Base-by-base conservation (phyloP, 768 basidiomycete species). In the Cubamyces lactineus region DNA sequence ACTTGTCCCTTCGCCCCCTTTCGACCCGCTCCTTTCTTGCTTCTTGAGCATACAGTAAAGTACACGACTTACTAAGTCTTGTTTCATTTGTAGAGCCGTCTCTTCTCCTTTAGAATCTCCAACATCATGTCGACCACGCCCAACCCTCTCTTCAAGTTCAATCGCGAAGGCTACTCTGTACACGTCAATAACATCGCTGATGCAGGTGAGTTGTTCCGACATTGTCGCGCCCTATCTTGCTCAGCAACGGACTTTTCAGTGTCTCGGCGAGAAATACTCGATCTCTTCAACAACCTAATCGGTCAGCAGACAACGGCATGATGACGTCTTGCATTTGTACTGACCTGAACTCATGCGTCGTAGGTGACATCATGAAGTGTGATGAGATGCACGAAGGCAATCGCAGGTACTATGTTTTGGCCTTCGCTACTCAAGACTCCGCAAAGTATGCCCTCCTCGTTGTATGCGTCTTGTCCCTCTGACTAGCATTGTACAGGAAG, bases 231-330 rank as follows among this genome's bases (percentile, higher is more conserved):
- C 3, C 47, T 16, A 51, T 6, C 17, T 38, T 43, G 19, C 23
- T 40, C n/a, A 17, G 49, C 43, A 23, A 58, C 24, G 6, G 28
- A 23, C 17, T 21, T 34, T 11, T 15, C 19, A 78, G 79, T 74
- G 34, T 76, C 72, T 56, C 72, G 77, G 65, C 70, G 71, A 28
- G 86, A 87, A 64, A 75, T 88, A 21, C 73, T 83, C 21, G 76
- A 83, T 15, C 73, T 88, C 58, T 89, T 89, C 70, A 79, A 76
- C 60, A 81, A 76, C 30, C 76, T 85, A 48, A 84, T 87, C 53
- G 86, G 86, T 86, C 68, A 21, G 69, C 63, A 63, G 51, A 19
- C 43, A 50, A 45, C 21, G 12, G 51, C 26, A 13, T 16, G 19
- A 34, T 21, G 9, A 24, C 16, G 23, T 15, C 17, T 45, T 26